phyloP scores from a whole-genome alignment of 148 eudicot genomes.

The Dysphania ambrosioides region DNA sequence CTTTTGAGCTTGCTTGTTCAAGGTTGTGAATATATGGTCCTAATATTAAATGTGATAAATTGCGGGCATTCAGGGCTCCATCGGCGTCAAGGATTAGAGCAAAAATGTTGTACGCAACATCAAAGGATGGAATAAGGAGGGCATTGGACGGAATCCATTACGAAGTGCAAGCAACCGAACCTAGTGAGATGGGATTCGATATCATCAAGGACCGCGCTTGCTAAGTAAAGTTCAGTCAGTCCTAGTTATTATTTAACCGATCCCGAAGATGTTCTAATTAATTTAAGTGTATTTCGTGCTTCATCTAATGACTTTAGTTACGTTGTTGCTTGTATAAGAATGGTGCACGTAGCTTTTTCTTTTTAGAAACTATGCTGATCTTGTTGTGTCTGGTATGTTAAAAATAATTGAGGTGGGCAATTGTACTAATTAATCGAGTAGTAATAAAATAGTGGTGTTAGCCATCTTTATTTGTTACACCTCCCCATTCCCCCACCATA shows the following conservation, averaged over 20 bases:
- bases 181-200: constrained; percentile 92
- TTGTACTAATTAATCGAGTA: constrained; percentile 23
- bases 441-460: constrained; percentile 4
- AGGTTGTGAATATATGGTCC: no score
- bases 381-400: constrained; percentile 21
- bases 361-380: constrained; percentile 9
- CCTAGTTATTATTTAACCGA: not conserved
- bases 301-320: not conserved
- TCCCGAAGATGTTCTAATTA: constrained; percentile 23
- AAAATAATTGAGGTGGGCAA: constrained; percentile 24
- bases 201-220: constrained; percentile 76
- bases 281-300: not conserved
- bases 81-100: constrained; percentile 83
- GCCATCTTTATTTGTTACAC: constrained; percentile 11
- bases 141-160: constrained; percentile 83
- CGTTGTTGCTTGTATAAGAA: no score
- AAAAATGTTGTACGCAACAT: constrained; percentile 86
- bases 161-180: constrained; percentile 90
- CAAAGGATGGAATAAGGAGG: constrained; percentile 86
- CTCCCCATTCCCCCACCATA: constrained; percentile 10
- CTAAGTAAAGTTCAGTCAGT: no score
- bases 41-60: not conserved
- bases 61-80: constrained; percentile 73
- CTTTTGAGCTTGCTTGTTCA: no score
- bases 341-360: constrained; percentile 2